Percentiles rank a stretch among this genome's conserved stretches.
phyloP scores from a whole-genome alignment of 2,329 filamentous ascomycete genomes.

The Penicillium concentricum region DNA sequence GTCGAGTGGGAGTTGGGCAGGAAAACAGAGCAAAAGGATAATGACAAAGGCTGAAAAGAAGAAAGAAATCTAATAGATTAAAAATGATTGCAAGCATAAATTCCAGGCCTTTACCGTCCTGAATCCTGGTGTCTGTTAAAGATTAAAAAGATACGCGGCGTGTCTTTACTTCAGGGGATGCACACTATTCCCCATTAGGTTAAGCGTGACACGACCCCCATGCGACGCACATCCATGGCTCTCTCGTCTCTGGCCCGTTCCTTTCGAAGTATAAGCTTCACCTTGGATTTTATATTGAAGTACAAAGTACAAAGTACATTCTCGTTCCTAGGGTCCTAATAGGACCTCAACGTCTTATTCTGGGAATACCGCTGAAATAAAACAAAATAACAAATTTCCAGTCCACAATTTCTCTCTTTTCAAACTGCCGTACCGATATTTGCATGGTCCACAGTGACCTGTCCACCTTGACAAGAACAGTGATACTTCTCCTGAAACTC shows the following conservation, averaged over 20 bases:
- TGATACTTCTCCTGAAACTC: conserved; percentile 61
- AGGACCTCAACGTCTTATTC: background rate
- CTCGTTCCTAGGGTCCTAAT: background rate
- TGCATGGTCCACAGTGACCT: conserved; percentile 3
- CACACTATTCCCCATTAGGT: conserved; percentile 14
- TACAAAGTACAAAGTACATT: background rate
- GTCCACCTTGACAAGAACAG: conserved; percentile 59
- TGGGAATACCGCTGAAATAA: background rate
- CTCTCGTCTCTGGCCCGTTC: conserved; percentile 14
- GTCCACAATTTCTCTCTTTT: background rate
- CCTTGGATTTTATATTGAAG: background rate
- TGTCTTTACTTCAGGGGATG: conserved; percentile 29
- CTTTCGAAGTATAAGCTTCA: background rate
- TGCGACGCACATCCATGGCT: conserved; percentile 16
- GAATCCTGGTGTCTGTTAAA: conserved; percentile 1
- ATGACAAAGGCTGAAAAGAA: background rate
- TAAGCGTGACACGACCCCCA: conserved; percentile 19
- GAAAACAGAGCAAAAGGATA: conserved; percentile 3
- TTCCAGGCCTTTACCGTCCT: conserved; percentile 4
- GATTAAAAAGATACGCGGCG: conserved; percentile 22
- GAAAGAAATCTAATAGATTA: conserved; percentile 19
- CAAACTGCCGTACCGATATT: conserved; percentile 34
- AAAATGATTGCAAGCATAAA: conserved; percentile 13
- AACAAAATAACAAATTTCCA: background rate
- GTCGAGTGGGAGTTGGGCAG: conserved; percentile 8